Base-by-base conservation (phyloP, 495 filamentous ascomycete species). In the Penicillium robsamsonii region DNA sequence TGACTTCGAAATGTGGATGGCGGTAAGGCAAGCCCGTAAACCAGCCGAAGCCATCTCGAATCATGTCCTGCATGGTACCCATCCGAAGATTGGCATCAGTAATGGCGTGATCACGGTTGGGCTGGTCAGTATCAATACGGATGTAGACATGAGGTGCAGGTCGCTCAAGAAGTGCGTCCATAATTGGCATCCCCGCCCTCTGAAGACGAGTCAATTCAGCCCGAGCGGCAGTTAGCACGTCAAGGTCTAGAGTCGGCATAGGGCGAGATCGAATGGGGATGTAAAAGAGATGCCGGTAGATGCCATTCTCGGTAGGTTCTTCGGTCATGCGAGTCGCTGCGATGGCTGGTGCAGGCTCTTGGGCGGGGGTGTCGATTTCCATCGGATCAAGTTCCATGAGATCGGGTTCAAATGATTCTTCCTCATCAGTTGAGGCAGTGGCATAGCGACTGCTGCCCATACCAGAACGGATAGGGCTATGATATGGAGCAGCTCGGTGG, bases 21-120 rank as follows among this genome's bases (percentile, higher is more conserved):
- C 7, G 11, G 40, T 48, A 60, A 12, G 58, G 58, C 30, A 60
- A 15, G 0, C 46, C 53, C 6, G 42, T 24, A 6, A 60, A 56
- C 53, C 58, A 60, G 5, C 53, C 58, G 17, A 56, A 12, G 8
- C 53, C 58, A 15, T 56, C 58, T 1, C 24, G 17, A 37, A 42
- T 47, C 53, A 60, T 60, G 2, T 52, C 31, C 8, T 31, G 25
- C 53, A 56, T 60, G 13, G 20, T n/a, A 3, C 25, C 41, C n/a
- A 46, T 27, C 5, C 52, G 52, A 17, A 13, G 30, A 30, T 8
- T 12, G n/a, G 24, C 30, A 55, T 13, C 8, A 4, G 5, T 11
- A 13, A 55, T 3, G 4, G 52, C 52, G 4, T 20, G 6, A 6
- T 22, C 25, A 8, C 51, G 51, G 12, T 25, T 24, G 15, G 7